phyloP scores from a whole-genome alignment of 805 yeast species.

The Wickerhamiella hasegawae region DNA sequence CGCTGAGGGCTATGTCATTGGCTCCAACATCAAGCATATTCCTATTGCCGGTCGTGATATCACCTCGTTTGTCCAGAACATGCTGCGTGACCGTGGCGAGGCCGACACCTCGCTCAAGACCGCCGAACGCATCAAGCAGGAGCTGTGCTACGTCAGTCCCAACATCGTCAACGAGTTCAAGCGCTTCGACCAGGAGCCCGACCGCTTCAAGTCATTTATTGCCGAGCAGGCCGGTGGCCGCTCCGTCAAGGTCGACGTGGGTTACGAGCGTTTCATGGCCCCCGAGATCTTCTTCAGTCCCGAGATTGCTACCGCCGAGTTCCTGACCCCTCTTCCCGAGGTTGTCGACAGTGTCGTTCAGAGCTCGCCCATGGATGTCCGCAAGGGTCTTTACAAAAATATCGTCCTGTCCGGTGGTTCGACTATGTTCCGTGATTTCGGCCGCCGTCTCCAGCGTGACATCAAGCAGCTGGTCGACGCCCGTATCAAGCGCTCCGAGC shows the following conservation, averaged over 20 bases:
- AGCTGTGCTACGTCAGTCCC: conserved; percentile 93
- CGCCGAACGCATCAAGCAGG: conserved; percentile 93
- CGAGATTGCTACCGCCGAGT: conserved; percentile 90
- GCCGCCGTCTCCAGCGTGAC: conserved; percentile 94
- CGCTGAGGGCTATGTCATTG: conserved; percentile 97
- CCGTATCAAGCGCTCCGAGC: conserved; percentile 71
- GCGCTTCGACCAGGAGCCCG: conserved; percentile 87
- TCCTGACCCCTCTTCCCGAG: conserved; percentile 88
- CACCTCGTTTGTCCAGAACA: conserved; percentile 79
- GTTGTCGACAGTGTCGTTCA: conserved; percentile 93
- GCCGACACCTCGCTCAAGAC: conserved; percentile 83
- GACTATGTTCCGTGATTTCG: conserved; percentile 97
- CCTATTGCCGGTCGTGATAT: conserved; percentile 99
- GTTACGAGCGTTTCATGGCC: conserved; percentile 93
- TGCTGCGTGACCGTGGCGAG: conserved; percentile 95
- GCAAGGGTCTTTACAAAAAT: conserved; percentile 89
- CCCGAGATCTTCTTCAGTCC: conserved; percentile 99
- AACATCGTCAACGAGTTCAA: conserved; percentile 93
- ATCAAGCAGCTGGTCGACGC: conserved; percentile 73
- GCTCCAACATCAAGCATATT: conserved; percentile 89
- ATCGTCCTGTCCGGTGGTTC: conserved; percentile 96
- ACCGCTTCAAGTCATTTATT: conserved; percentile 80
- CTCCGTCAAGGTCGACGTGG: conserved; percentile 68
- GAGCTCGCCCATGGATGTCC: conserved; percentile 91
- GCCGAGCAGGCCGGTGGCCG: conserved; percentile 52